A percentile compares a stretch with the other conserved stretches of the same genome.
Conservation (phyloP, 1,284 basidiomycete genomes). For the Malassezia vespertilionis region DNA sequence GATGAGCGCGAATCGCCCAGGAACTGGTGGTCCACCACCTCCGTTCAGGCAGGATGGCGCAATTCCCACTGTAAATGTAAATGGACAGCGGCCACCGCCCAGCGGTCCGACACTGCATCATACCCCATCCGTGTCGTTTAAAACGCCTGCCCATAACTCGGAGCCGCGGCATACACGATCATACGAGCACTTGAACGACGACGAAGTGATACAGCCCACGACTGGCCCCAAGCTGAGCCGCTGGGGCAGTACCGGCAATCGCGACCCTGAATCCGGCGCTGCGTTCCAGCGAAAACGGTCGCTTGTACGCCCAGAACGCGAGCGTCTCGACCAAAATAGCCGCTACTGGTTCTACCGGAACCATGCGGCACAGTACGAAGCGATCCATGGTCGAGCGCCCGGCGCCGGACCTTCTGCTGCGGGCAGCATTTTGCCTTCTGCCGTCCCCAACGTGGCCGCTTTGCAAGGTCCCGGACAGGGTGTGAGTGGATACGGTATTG, state of each 20-base stretch:
- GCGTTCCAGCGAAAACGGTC: conserved; percentile 70
- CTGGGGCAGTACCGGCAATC: conserved; percentile 11
- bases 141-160: too few species aligned
- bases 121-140: too few species aligned
- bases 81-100: too few species aligned
- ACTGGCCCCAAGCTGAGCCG: background rate
- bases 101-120: too few species aligned
- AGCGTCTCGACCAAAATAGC: conserved; percentile 90
- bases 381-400: conserved; percentile 26
- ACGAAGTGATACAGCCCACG: too few species aligned
- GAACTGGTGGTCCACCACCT: too few species aligned
- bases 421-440: conserved; percentile 40
- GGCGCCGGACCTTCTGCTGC: conserved; percentile 46
- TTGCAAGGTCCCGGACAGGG: conserved; percentile 42
- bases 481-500: conserved; percentile 42
- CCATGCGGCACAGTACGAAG: conserved; percentile 66
- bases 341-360: conserved; percentile 89
- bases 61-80: too few species aligned
- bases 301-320: conserved; percentile 82
- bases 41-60: too few species aligned
- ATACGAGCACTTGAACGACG: too few species aligned
- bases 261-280: conserved; percentile 34
- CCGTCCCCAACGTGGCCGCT: conserved; percentile 34
- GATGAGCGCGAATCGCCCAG: too few species aligned
- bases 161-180: too few species aligned